Evolutionary conservation across 306 rosid genomes (phyloP).

Genomic region (Senna tora): DNA sequence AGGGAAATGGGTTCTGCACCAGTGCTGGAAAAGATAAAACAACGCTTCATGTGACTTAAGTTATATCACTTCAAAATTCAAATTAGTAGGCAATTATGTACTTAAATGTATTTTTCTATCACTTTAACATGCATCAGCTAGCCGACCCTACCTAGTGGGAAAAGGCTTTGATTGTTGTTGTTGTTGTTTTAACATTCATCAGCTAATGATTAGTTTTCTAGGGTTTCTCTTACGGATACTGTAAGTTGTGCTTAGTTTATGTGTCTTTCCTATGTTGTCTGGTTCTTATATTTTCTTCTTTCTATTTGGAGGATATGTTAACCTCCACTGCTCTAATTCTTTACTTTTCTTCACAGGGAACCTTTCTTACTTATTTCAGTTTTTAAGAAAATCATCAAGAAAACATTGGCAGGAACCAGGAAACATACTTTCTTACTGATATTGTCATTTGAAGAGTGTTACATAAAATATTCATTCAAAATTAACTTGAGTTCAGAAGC

Average conservation of each 20-base stretch:
- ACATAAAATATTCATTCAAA: not conserved
- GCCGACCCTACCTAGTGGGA: too few relatives aligned
- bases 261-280: not conserved
- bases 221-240: not conserved
- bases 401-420: conserved; percentile 6
- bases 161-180: too few relatives aligned
- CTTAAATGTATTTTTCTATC: not conserved
- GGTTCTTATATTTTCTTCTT: not conserved
- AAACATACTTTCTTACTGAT: not conserved
- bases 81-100: not conserved
- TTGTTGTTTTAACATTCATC: not conserved
- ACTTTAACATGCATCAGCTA: not conserved
- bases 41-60: not conserved
- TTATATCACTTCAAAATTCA: not conserved
- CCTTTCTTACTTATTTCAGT: not conserved
- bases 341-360: not conserved
- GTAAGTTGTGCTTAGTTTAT: not conserved
- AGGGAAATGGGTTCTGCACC: not conserved
- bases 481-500: not conserved
- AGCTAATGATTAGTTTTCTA: not conserved
- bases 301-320: conserved; percentile 4
- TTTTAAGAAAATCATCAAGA: not conserved
- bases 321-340: not conserved
- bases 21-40: not conserved
- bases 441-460: not conserved